A percentile compares a stretch with the other conserved stretches of the same genome.
Evolutionary conservation across 139 green algal genomes (phyloP).

Genomic region (Tetraselmis chui): DNA sequence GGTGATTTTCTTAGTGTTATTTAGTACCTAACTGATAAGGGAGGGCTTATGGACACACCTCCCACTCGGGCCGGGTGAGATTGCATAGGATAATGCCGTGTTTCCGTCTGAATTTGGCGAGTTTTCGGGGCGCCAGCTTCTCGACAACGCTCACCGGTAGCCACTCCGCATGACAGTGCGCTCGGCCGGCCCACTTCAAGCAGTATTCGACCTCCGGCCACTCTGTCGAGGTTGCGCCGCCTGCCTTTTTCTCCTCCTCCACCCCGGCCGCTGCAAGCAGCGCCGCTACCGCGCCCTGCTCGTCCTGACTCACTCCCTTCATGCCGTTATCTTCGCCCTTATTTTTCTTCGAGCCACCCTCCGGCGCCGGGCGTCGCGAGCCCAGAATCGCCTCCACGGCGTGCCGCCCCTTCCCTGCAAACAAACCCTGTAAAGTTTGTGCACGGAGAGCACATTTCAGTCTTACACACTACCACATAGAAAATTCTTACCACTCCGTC

Average conservation of each 20-base stretch:
- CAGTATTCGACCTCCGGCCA: conserved; percentile 63
- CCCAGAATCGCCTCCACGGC: conserved; percentile 63
- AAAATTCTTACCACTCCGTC: no score
- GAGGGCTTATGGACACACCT: conserved; percentile 9
- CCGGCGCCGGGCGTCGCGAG: conserved; percentile 33
- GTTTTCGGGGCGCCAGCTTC: conserved; percentile 59
- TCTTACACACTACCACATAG: no score
- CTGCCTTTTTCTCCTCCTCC: no score
- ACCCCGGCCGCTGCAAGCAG: conserved; percentile 35
- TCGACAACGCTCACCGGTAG: conserved; percentile 15
- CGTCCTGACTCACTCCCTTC: conserved; percentile 19
- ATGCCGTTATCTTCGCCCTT: neutral
- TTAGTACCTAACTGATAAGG: no score
- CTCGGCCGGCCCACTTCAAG: conserved; percentile 69
- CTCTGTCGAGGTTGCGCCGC: no score
- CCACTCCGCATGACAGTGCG: conserved; percentile 80
- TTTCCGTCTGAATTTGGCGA: conserved; percentile 74
- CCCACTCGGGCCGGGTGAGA: conserved; percentile 45
- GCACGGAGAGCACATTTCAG: no score
- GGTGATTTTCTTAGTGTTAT: no score
- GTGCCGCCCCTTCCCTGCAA: no score
- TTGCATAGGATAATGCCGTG: conserved; percentile 37
- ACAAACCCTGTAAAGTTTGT: no score
- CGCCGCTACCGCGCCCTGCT: conserved; percentile 49
- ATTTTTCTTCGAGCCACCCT: neutral